phyloP scores from a whole-genome alignment of 345 rosid species.

The Populus deltoides region DNA sequence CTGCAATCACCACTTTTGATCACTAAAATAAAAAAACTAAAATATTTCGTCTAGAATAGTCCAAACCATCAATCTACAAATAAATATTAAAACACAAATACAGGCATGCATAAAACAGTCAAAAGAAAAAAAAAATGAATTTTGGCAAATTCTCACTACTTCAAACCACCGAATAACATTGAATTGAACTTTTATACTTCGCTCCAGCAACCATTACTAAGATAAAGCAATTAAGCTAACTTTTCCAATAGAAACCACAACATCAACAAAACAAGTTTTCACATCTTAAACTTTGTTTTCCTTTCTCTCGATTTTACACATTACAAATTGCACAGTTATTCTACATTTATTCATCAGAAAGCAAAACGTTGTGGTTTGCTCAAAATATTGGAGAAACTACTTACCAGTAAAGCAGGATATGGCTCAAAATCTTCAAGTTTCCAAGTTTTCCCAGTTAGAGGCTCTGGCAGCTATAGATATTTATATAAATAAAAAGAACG shows the following conservation, averaged over 20 bases:
- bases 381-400: background rate
- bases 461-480: slow-evolving; percentile 59
- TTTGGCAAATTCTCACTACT: background rate
- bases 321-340: background rate
- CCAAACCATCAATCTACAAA: background rate
- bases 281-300: background rate
- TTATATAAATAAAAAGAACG: background rate
- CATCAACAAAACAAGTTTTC: background rate
- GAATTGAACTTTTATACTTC: background rate
- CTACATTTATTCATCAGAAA: slow-evolving; percentile 6
- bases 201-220: background rate
- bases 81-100: background rate
- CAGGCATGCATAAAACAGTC: background rate
- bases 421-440: slow-evolving; percentile 74
- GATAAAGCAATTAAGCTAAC: background rate
- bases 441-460: slow-evolving; percentile 77
- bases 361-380: background rate
- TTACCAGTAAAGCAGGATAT: slow-evolving; percentile 75
- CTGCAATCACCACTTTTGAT: background rate
- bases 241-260: background rate
- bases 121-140: background rate
- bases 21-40: background rate
- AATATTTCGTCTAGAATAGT: background rate
- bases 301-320: background rate
- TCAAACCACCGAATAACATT: background rate